Evolutionary conservation across 176 grass and related monocot species (phyloP), one percentile per base, ranked within the genome.

Genomic region (Luzula sylvatica): DNA sequence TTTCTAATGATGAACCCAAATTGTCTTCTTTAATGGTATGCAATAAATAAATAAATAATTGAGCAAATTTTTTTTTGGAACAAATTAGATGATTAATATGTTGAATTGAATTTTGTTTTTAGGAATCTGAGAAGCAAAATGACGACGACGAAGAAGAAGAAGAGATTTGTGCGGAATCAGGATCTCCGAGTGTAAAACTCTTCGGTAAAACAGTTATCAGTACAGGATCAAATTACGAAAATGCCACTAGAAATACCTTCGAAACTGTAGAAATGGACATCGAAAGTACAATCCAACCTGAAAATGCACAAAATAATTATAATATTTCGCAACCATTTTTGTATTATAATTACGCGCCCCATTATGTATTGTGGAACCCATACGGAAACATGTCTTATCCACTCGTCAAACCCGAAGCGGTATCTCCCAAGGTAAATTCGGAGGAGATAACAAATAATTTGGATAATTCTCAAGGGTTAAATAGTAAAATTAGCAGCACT

Each of bases 201-300:
- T 98, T 98, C 38, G 85, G 85, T 17, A 68, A 80, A 68, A 82
- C 65, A 20, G 63, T 98, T 71, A n/a, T 40, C 3, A 26, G 76
- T 38, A 75, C 38, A 42, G 18, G 65, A 67, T 25, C 60, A 7
- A 47, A 57, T 41, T 19, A 58, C 26, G 24, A 63, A 44, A 56
- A 0, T 0, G 9, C 46, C 20, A 54, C 63, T 26, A 79, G 65
- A 61, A 65, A 77, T 43, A 32, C 67, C 30, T 26, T 42, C 66
- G 57, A 61, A 66, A 67, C 45, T 48, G 27, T 24, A 27, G 61
- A 46, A 35, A 55, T 56, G 49, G 69, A 55, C 16, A 20, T 40
- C 30, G 53, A 25, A 21, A 52, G 52, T 27, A 35, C 26, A 66
- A 71, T 18, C 14, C 53, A 44, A 40, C 42, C 42, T 41, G 50